Percentiles rank a stretch among this genome's conserved stretches.
phyloP scores from a whole-genome alignment of 306 rosid species.

The Herpetospermum pedunculosum region DNA sequence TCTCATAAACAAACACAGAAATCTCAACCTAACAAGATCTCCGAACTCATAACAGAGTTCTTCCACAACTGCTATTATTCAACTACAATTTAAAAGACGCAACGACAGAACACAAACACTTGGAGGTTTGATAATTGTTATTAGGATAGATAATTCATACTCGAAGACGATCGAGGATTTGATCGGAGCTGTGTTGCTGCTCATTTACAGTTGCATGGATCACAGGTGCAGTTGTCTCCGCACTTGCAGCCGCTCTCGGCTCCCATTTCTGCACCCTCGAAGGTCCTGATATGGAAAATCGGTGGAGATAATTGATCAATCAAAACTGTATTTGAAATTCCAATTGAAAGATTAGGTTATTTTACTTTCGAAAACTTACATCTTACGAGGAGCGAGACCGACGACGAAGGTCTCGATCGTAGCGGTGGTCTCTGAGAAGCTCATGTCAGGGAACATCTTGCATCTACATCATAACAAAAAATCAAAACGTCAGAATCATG shows the following conservation, averaged over 20 bases:
- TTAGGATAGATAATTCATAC: neutral
- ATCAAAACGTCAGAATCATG: neutral
- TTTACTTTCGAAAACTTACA: neutral
- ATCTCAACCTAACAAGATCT: neutral
- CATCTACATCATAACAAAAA: slow-evolving; percentile 22
- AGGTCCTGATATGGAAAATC: slow-evolving; percentile 13
- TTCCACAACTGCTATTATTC: neutral
- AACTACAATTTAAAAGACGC: neutral
- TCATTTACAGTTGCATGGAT: slow-evolving; percentile 65
- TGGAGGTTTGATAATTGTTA: neutral
- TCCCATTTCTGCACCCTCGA: slow-evolving; percentile 33
- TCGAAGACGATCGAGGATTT: neutral
- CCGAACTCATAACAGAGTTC: neutral
- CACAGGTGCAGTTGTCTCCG: slow-evolving; percentile 46
- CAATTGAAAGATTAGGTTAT: neutral
- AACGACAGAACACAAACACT: neutral
- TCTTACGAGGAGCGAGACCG: slow-evolving; percentile 37
- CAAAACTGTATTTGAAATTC: no score
- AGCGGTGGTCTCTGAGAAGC: slow-evolving; percentile 24
- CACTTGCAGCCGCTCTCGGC: slow-evolving; percentile 60
- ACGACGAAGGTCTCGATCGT: slow-evolving; percentile 26
- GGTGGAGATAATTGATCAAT: no score
- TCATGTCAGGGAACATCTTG: slow-evolving; percentile 43
- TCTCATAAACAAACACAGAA: neutral
- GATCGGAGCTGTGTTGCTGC: neutral